Conservation (phyloP, 73 alveolate genomes). For the Stentor roeselii region DNA sequence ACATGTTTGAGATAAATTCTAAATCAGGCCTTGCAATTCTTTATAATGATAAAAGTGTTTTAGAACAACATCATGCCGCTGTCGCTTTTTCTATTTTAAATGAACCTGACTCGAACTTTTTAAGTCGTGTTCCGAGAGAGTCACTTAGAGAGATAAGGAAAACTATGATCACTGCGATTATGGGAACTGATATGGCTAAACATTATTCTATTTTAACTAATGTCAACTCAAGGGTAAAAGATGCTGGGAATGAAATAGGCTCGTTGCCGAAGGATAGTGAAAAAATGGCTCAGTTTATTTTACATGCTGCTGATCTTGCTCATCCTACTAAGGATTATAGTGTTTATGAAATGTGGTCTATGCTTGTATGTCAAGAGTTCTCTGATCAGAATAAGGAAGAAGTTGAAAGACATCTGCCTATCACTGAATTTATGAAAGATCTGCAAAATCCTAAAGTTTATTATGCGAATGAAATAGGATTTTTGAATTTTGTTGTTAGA, state of each 20-base stretch:
- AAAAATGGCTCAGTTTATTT: conserved; percentile 52
- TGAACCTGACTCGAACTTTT: conserved; percentile 45
- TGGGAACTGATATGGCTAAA: conserved; percentile 89
- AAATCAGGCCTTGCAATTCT: conserved; percentile 60
- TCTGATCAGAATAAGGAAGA: conserved; percentile 37
- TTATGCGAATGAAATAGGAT: conserved; percentile 34
- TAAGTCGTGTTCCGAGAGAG: conserved; percentile 35
- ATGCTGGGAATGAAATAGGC: conserved; percentile 44
- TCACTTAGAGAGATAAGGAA: conserved; percentile 62
- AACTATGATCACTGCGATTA: conserved; percentile 67
- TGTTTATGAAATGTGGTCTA: conserved; percentile 52
- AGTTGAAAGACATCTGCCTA: neutral
- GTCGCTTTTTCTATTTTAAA: conserved; percentile 55
- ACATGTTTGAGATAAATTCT: conserved; percentile 57
- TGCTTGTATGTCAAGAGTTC: conserved; percentile 50
- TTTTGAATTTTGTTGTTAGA: conserved; percentile 38
- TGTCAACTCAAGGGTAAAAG: conserved; percentile 46
- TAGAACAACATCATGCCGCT: conserved; percentile 84
- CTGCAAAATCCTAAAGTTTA: conserved; percentile 27
- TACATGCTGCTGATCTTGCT: conserved; percentile 73
- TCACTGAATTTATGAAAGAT: conserved; percentile 32
- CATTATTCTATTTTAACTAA: conserved; percentile 49
- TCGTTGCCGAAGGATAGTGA: conserved; percentile 37
- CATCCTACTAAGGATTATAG: conserved; percentile 59
- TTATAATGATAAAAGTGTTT: conserved; percentile 79